Evolutionary conservation across 371 early-diverging fungal species (phyloP), one percentile per base, ranked within the genome.

Genomic region (Phascolomyces articulosus): DNA sequence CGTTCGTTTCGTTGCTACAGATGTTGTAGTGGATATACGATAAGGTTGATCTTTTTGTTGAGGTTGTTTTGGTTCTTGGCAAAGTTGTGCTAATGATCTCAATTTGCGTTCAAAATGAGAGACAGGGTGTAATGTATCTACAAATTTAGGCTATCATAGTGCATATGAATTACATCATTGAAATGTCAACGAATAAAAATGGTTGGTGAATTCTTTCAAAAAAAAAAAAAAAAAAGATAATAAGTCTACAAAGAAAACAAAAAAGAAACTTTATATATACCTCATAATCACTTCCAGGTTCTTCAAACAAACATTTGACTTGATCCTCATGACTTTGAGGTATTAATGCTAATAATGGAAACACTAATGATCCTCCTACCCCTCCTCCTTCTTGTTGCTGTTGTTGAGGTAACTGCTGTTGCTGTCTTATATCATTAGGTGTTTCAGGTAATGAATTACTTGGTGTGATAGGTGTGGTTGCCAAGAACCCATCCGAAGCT

Each of bases 51-150:
- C 55, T 23, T 47, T 26, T 13, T 40, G 34, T 0, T 28, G 24
- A 23, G 3, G 59, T 23, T 47, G 38, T 13, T 40, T 63, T 0
- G 79, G 75, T 55, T 75, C 71, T 48, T 73, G 75, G 48, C 82
- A 82, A 4, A 82, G 54, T 44, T 82, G 79, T 24, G 77, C 73
- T 26, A 82, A 47, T 8, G 82, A 70, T 6, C 82, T 68, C 16
- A 82, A 53, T 34, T 72, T 74, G 6, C 76, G 65, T 62, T 82
- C 82, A 56, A 79, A 73, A 54, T 75, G 70, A 26, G 78, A 63
- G 2, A 79, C 73, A 3, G 82, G 82, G 56, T 77, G 75, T 4
- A 79, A 55, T 4, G 75, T 75, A 27, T 78, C 79, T 15, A 82
- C 68, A n/a, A 64, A 74, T 27, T 66, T 73, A 0, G 82, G 82